Conservation (phyloP, 306 rosid species). For the Dryas octopetala region DNA sequence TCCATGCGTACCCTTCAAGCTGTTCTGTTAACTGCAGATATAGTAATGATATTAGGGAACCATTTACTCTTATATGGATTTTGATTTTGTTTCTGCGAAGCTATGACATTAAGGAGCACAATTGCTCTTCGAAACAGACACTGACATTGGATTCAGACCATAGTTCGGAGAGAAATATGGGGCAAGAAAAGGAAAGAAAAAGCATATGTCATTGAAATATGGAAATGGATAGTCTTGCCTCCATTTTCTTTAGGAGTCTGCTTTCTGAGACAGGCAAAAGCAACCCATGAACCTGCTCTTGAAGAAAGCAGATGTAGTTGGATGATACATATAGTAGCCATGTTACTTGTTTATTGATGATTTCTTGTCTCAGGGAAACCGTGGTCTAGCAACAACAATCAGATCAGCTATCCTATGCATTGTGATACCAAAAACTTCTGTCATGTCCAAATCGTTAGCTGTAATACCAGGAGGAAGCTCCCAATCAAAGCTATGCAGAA, state of each 20-base stretch:
- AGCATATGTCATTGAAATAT: background rate
- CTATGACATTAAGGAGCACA: too few species aligned
- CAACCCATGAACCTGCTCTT: background rate
- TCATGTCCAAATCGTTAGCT: slow-evolving; percentile 51
- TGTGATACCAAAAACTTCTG: slow-evolving; percentile 64
- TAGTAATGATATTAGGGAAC: background rate
- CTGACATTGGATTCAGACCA: background rate
- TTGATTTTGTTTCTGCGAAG: background rate
- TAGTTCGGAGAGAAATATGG: background rate
- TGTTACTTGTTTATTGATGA: slow-evolving; percentile 10
- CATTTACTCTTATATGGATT: background rate
- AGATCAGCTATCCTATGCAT: slow-evolving; percentile 55
- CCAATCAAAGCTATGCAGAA: slow-evolving; percentile 66
- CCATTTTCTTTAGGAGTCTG: background rate
- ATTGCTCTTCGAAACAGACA: background rate
- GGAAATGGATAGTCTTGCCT: background rate
- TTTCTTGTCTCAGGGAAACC: slow-evolving; percentile 20
- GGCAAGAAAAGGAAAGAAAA: background rate
- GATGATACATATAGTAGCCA: background rate
- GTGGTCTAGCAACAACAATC: slow-evolving; percentile 47
- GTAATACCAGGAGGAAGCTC: slow-evolving; percentile 55
- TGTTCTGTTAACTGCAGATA: background rate
- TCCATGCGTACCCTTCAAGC: background rate
- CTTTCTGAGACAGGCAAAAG: background rate
- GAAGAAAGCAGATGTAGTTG: background rate